A percentile compares a stretch with the other conserved stretches of the same genome.
These are phyloP conservation scores for Sanghuangporus sanghuang DNA, from an alignment of 1,284 basidiomycete genomes.

Conservation along the genomic window DNA sequence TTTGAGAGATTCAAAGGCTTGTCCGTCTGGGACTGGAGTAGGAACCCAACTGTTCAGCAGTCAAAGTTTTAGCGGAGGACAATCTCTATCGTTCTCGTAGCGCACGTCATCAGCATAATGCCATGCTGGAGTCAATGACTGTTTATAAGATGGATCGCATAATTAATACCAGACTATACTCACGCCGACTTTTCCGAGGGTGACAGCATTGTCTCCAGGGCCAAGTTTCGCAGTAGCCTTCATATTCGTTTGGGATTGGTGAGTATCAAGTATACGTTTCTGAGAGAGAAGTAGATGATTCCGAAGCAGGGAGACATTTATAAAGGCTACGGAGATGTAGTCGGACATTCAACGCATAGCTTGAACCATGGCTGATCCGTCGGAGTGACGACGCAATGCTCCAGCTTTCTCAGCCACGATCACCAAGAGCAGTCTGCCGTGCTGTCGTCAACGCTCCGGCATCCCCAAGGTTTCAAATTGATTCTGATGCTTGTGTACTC, in stretches of 20 bases:
- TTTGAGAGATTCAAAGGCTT: conserved; percentile 58
- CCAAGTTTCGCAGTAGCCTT: background rate
- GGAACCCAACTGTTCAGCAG: conserved; percentile 30
- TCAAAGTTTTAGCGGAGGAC: background rate
- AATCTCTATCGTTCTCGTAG: background rate
- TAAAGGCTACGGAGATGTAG: no score
- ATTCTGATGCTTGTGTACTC: background rate
- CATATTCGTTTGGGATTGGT: background rate
- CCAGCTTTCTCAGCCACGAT: no score
- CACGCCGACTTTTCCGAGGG: conserved; percentile 9
- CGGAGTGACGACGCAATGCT: no score
- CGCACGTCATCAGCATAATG: conserved; percentile 52
- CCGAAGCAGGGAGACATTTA: no score
- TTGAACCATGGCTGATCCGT: no score
- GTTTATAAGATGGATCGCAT: background rate
- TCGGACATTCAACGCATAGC: no score
- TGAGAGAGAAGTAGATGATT: background rate
- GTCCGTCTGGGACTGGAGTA: conserved; percentile 42
- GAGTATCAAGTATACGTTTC: background rate
- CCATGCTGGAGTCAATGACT: conserved; percentile 32
- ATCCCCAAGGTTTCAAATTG: background rate
- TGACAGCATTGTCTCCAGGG: background rate
- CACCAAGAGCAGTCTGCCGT: background rate
- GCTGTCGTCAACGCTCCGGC: background rate
- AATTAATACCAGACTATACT: background rate